phyloP scores from a whole-genome alignment of 2,329 filamentous ascomycete genomes.

The Colletotrichum filicis region DNA sequence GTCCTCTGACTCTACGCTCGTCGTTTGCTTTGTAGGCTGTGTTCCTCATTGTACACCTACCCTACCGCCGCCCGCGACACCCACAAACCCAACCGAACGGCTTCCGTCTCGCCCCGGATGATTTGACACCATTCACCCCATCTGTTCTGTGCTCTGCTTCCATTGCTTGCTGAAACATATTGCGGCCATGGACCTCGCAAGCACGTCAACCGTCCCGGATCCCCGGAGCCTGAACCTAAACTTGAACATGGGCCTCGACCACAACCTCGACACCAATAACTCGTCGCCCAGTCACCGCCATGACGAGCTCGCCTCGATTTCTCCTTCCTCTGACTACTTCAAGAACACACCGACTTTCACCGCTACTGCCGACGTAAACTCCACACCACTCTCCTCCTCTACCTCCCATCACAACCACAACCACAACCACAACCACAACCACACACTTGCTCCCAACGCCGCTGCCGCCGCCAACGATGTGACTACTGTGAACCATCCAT shows the following conservation, averaged over 20 bases:
- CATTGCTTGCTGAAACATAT: constrained; percentile 27
- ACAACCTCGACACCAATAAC: background rate
- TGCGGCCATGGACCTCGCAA: constrained; percentile 34
- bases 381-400: background rate
- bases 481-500: constrained; percentile 33
- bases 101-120: constrained; percentile 24
- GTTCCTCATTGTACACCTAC: constrained; percentile 3
- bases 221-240: constrained; percentile 29
- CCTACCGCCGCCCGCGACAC: background rate
- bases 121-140: constrained; percentile 15
- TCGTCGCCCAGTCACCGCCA: constrained; percentile 30
- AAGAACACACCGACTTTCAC: constrained; percentile 32
- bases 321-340: constrained; percentile 22
- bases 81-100: background rate
- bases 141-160: constrained; percentile 5
- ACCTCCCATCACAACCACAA: background rate
- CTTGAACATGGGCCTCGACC: constrained; percentile 3
- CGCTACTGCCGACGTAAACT: background rate
- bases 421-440: background rate
- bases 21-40: constrained; percentile 7
- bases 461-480: constrained; percentile 25
- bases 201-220: constrained; percentile 34
- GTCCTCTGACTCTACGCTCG: background rate
- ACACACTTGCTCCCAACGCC: background rate
- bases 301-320: constrained; percentile 14